These are phyloP conservation scores for Flammula alnicola DNA, from an alignment of 1,284 basidiomycete species.

Conservation along the genomic window DNA sequence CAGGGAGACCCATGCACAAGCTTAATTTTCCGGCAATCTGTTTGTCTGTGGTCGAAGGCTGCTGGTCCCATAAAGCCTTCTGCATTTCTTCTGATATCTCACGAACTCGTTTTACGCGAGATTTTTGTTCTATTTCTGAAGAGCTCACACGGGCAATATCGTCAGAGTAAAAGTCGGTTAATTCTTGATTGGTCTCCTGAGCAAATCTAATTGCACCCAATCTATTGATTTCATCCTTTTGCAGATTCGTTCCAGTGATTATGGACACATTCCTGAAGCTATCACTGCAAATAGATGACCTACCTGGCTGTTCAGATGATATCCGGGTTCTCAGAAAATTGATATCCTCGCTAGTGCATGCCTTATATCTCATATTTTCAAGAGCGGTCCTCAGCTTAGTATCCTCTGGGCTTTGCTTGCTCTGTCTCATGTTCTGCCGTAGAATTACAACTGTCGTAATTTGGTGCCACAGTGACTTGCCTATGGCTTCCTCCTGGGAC, in stretches of 20 bases:
- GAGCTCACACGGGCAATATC: constrained; percentile 21
- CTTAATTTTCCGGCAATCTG: constrained; percentile 32
- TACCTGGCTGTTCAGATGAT: background rate
- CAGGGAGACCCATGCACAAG: constrained; percentile 41
- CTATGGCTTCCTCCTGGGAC: constrained; percentile 15
- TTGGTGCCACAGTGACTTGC: constrained; percentile 23
- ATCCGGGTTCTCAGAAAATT: constrained; percentile 26
- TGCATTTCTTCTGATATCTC: constrained; percentile 18
- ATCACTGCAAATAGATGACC: constrained; percentile 15
- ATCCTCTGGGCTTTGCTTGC: constrained; percentile 11
- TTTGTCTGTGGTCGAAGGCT: constrained; percentile 8
- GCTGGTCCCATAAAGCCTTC: constrained; percentile 32
- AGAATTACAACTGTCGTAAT: constrained; percentile 20
- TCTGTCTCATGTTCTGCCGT: constrained; percentile 22
- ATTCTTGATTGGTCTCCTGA: constrained; percentile 23
- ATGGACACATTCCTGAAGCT: constrained; percentile 35
- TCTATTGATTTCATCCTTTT: constrained; percentile 37
- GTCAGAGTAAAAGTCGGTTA: constrained; percentile 33
- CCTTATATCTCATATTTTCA: constrained; percentile 25
- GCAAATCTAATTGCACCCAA: constrained; percentile 32
- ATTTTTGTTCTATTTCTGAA: background rate
- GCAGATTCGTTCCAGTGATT: constrained; percentile 34
- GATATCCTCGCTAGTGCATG: constrained; percentile 31
- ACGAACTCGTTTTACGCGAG: background rate
- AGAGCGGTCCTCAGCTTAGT: constrained; percentile 15